Conservation (phyloP, 2,329 filamentous ascomycete genomes). For the Aspergillus fumigatiaffinis region DNA sequence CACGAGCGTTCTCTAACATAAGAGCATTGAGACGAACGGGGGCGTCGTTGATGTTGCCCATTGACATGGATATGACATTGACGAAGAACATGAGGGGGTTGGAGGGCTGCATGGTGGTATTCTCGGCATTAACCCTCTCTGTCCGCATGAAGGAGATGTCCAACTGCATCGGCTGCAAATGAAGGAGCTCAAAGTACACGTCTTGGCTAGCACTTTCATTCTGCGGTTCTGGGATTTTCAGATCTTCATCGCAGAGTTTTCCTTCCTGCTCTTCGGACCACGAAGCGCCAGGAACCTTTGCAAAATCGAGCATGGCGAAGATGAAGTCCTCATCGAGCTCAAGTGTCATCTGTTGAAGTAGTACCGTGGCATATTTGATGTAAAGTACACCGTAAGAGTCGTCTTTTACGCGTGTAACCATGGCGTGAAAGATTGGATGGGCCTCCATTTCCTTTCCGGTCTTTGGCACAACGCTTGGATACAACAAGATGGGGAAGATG, state of each 20-base stretch:
- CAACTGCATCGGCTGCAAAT: slow-evolving; percentile 96
- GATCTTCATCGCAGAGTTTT: slow-evolving; percentile 78
- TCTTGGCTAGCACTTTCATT: slow-evolving; percentile 82
- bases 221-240: slow-evolving; percentile 89
- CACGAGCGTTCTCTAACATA: slow-evolving; percentile 89
- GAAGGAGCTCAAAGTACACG: slow-evolving; percentile 95
- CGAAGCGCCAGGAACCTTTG: slow-evolving; percentile 83
- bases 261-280: slow-evolving; percentile 83
- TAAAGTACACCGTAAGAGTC: slow-evolving; percentile 97
- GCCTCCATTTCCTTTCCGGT: slow-evolving; percentile 94
- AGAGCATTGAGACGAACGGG: slow-evolving; percentile 90
- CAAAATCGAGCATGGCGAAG: slow-evolving; percentile 90
- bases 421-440: slow-evolving; percentile 88
- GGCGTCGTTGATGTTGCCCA: slow-evolving; percentile 97
- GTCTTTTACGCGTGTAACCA: slow-evolving; percentile 92
- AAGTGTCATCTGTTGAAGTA: slow-evolving; percentile 96
- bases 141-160: slow-evolving; percentile 96
- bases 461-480: slow-evolving; percentile 96
- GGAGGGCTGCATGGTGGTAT: slow-evolving; percentile 81
- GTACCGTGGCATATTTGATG: slow-evolving; percentile 93
- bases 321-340: slow-evolving; percentile 98
- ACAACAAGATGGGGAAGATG: slow-evolving; percentile 94
- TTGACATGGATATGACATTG: slow-evolving; percentile 98
- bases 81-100: slow-evolving; percentile 99
- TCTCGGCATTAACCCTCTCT: slow-evolving; percentile 91